Base-by-base conservation (phyloP, 352 stramenopile genomes). In the Phytophthora boehmeriae region DNA sequence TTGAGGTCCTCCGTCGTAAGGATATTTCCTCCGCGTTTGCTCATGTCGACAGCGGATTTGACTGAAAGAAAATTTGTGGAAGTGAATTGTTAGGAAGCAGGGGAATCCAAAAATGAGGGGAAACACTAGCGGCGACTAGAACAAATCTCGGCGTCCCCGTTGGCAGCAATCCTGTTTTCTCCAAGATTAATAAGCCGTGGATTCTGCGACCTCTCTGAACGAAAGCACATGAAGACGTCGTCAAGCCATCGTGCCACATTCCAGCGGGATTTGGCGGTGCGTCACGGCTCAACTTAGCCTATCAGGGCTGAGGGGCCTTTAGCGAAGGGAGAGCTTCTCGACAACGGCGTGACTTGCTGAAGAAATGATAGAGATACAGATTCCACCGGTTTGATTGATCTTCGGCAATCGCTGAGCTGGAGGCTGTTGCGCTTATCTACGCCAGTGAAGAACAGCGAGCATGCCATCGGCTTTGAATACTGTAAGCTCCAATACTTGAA, bases 1-100 rank as follows among this genome's bases (percentile, higher is more conserved):
- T 66, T 66, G 50, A 66, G 19, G 44, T 61, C 58, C 35, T 66
- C 58, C 1, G 55, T 5, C 13, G 58, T 66, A 11, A 66, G 22
- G 58, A 66, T 55, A 46, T 55, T 60, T 2, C 8, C 46, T 11
- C 38, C n/a, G 14, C 38, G 23, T 48, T 38, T 17, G 25, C 49
- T 49, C 10, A 22, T 44, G 38, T 19, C 38, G 38, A 44, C 4
- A 22, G 20, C 4, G 16, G 38, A 44, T 9, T 39, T 54, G 27
- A n/a, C 51, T 56, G 35, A 22, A 43, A 48, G n/a, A 5, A 30
- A 27, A 34, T 28, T 45, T 39, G 4, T 45, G 8, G 50, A 58
- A 14, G 22, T n/a, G 27, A 50, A 17, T 59, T 49, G 38, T 22
- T 28, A 47, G 16, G 32, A 10, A 53, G 35, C 22, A 48, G 34